Percentiles rank a stretch among this genome's conserved stretches.
Evolutionary conservation across 176 grass and related monocot species (phyloP).

Genomic region (Carex littledalei): DNA sequence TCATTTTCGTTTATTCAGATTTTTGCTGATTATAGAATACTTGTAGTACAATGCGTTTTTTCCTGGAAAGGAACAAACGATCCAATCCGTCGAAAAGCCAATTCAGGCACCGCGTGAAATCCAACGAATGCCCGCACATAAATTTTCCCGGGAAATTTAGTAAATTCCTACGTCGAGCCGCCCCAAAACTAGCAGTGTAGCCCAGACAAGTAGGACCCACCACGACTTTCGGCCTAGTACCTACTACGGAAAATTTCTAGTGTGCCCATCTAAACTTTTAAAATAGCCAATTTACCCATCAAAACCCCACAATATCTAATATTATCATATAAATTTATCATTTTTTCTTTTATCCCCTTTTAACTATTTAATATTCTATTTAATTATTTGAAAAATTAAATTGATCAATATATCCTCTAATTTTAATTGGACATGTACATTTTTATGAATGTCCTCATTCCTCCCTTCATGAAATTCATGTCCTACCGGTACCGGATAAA

Average conservation of each 20-base stretch:
- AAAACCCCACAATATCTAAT: too few relatives aligned
- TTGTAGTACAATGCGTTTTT: background rate
- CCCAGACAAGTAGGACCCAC: conserved; percentile 3
- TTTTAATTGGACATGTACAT: too few relatives aligned
- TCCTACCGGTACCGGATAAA: too few relatives aligned
- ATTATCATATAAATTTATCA: background rate
- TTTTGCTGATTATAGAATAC: background rate
- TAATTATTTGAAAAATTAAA: too few relatives aligned
- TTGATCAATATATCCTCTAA: too few relatives aligned
- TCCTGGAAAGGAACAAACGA: background rate
- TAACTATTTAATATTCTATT: too few relatives aligned
- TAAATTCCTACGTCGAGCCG: background rate
- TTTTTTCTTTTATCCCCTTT: too few relatives aligned
- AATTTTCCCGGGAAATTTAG: background rate
- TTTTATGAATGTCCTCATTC: too few relatives aligned
- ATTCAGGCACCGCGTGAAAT: background rate
- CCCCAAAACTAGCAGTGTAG: background rate
- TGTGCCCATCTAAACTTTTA: too few relatives aligned
- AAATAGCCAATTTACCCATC: too few relatives aligned
- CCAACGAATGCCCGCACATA: background rate
- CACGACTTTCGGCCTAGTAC: background rate
- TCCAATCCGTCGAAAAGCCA: background rate
- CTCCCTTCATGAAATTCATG: too few relatives aligned
- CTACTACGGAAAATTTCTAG: background rate
- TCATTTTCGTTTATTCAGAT: background rate